These are phyloP conservation scores for Amanita fuliginea DNA, from an alignment of 768 basidiomycete genomes.

Conservation along the genomic window DNA sequence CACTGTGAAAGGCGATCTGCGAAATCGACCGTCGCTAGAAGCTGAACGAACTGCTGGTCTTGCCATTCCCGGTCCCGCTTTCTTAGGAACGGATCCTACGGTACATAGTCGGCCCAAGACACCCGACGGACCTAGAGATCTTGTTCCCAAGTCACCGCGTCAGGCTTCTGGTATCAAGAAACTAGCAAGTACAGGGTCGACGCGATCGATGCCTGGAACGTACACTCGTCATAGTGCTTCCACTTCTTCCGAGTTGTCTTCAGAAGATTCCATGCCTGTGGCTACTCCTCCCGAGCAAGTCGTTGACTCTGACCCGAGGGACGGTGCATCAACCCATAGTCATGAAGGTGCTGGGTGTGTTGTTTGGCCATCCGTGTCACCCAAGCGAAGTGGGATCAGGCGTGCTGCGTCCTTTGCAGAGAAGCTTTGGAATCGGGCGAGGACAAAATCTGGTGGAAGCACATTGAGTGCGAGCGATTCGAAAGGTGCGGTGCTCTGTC, in stretches of 20 bases:
- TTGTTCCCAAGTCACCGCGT: not conserved
- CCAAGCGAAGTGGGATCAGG: slow-evolving; percentile 39
- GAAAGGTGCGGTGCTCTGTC: slow-evolving; percentile 24
- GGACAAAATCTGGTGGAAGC: slow-evolving; percentile 45
- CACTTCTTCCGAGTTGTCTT: slow-evolving; percentile 48
- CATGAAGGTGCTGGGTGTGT: slow-evolving; percentile 14
- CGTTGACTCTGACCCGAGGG: slow-evolving; percentile 15
- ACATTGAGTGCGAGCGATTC: slow-evolving; percentile 24
- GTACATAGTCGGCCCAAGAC: not conserved
- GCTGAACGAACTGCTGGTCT: slow-evolving; percentile 1
- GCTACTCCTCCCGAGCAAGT: slow-evolving; percentile 44
- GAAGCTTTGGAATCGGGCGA: slow-evolving; percentile 42
- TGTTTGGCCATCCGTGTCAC: slow-evolving; percentile 37
- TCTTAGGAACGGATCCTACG: not conserved
- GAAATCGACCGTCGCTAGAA: slow-evolving; percentile 1
- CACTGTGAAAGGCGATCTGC: slow-evolving; percentile 4
- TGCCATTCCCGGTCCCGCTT: not conserved
- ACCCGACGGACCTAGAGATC: not conserved
- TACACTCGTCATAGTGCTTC: slow-evolving; percentile 52
- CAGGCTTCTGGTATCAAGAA: not conserved
- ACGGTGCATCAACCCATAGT: slow-evolving; percentile 17
- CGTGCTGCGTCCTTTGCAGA: slow-evolving; percentile 51
- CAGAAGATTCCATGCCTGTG: slow-evolving; percentile 56
- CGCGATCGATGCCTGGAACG: slow-evolving; percentile 19
- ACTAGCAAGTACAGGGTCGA: not conserved